A percentile compares a stretch with the other conserved stretches of the same genome.
These are phyloP conservation scores for Hyaloperonospora brassicae DNA, from an alignment of 352 stramenopile genomes.

Conservation along the genomic window DNA sequence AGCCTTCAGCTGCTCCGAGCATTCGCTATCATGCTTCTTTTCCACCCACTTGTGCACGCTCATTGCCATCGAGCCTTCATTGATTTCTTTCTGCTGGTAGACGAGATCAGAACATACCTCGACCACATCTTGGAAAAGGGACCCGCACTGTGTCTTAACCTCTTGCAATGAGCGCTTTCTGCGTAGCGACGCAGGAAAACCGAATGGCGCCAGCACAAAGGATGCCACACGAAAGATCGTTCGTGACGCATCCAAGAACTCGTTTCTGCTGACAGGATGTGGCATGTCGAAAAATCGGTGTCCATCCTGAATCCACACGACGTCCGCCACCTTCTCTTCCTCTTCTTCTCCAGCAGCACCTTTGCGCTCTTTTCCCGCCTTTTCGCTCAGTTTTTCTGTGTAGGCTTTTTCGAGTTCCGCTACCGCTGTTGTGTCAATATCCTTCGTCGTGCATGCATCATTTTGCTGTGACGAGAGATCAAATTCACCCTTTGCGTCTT, in stretches of 20 bases:
- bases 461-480: slow-evolving; percentile 41
- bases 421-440: slow-evolving; percentile 7
- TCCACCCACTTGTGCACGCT: slow-evolving; percentile 85
- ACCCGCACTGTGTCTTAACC: slow-evolving; percentile 62
- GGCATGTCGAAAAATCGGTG: slow-evolving; percentile 81
- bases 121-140: slow-evolving; percentile 78
- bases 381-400: slow-evolving; percentile 34
- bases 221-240: slow-evolving; percentile 73
- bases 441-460: slow-evolving; percentile 3
- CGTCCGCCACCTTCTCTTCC: slow-evolving; percentile 23
- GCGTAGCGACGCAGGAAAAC: slow-evolving; percentile 49
- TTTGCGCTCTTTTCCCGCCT: slow-evolving; percentile 24
- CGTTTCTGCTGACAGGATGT: slow-evolving; percentile 45
- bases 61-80: slow-evolving; percentile 81
- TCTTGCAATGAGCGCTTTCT: slow-evolving; percentile 59
- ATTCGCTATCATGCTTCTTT: slow-evolving; percentile 58
- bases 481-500: slow-evolving; percentile 38
- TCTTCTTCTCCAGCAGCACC: slow-evolving; percentile 14
- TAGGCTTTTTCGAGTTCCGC: slow-evolving; percentile 42
- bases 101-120: slow-evolving; percentile 82
- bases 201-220: slow-evolving; percentile 74
- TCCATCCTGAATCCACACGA: slow-evolving; percentile 47
- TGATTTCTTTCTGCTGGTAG: slow-evolving; percentile 61
- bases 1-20: slow-evolving; percentile 51
- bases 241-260: slow-evolving; percentile 58